These are phyloP conservation scores for Wickerhamomyces queroliae DNA, from an alignment of 805 yeast species.

Conservation along the genomic window DNA sequence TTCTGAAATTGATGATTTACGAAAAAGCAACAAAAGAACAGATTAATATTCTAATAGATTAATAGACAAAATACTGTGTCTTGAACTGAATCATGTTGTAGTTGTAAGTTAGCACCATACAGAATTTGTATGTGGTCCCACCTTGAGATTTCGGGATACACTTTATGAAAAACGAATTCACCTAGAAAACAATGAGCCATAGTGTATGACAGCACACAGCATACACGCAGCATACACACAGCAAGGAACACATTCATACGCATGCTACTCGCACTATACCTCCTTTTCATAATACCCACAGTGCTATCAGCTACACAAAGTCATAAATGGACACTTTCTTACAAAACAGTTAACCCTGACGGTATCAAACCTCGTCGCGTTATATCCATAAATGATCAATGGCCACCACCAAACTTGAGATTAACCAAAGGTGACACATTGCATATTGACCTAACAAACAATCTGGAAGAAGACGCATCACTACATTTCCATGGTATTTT, in stretches of 20 bases:
- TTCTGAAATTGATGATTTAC: no score
- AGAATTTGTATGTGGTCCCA: no score
- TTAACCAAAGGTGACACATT: conserved; percentile 38
- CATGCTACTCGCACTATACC: no score
- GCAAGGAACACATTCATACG: no score
- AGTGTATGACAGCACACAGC: no score
- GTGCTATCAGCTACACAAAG: conserved; percentile 6
- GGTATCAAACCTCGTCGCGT: conserved; percentile 44
- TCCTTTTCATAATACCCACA: neutral
- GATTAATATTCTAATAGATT: neutral
- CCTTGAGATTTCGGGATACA: no score
- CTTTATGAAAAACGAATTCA: no score
- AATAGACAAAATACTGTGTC: neutral
- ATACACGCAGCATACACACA: no score
- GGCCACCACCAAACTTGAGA: conserved; percentile 45
- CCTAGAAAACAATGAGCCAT: no score
- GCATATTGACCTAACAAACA: conserved; percentile 32
- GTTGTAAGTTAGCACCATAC: no score
- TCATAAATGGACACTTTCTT: conserved; percentile 31
- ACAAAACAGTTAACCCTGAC: conserved; percentile 47
- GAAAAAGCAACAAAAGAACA: no score
- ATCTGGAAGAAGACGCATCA: conserved; percentile 39
- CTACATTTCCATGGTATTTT: conserved; percentile 50
- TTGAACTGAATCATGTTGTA: neutral
- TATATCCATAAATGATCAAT: conserved; percentile 51